Conservation (phyloP, 805 yeast species). For the Lipomyces spencermartinsiae region DNA sequence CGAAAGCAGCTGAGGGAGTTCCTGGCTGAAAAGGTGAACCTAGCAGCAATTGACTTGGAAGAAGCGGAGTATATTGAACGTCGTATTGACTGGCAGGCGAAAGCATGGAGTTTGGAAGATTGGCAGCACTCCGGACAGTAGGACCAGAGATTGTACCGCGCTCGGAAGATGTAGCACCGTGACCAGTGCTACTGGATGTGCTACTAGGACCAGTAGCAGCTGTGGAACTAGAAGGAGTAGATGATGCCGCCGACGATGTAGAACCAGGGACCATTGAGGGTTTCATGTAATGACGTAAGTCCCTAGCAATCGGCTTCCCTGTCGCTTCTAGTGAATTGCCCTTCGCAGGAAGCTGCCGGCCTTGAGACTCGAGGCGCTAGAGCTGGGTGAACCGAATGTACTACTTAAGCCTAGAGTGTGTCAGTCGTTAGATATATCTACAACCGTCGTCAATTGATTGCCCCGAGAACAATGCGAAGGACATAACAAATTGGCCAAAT, state of each 20-base stretch:
- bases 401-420: not conserved
- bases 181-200: not conserved
- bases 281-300: not conserved
- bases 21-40: constrained; percentile 49
- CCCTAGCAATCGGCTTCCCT: not conserved
- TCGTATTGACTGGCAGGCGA: constrained; percentile 42
- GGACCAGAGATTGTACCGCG: constrained; percentile 10
- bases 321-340: not conserved
- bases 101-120: constrained; percentile 11
- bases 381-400: not conserved
- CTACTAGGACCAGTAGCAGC: not conserved
- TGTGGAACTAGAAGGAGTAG: constrained; percentile 2
- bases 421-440: not conserved
- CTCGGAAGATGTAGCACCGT: not conserved
- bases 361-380: not conserved
- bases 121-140: not conserved
- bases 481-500: no score
- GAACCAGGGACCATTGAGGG: not conserved
- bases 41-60: constrained; percentile 47
- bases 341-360: no score
- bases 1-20: constrained; percentile 42
- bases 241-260: constrained; percentile 3
- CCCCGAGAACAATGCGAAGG: no score
- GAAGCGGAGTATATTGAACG: constrained; percentile 45
- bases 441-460: not conserved